Conservation (phyloP, 2,329 filamentous ascomycete species). For the Sarocladiaceae sp. region DNA sequence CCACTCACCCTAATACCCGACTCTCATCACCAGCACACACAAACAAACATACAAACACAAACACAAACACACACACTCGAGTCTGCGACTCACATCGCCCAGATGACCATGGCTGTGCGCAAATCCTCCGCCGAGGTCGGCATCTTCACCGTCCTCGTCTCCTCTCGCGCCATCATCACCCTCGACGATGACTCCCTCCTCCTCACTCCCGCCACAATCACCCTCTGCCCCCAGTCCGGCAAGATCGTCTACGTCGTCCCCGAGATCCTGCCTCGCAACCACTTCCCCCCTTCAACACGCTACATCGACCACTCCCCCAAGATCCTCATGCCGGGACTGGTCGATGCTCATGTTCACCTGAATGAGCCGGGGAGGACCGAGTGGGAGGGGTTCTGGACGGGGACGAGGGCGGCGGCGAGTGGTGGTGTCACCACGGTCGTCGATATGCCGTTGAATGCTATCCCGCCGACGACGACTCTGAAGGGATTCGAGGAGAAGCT, state of each 20-base stretch:
- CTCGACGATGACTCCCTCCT: slow-evolving; percentile 54
- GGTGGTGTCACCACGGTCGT: slow-evolving; percentile 95
- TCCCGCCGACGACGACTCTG: slow-evolving; percentile 90
- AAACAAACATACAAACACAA: neutral
- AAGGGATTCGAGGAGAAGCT: slow-evolving; percentile 78
- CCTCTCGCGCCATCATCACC: slow-evolving; percentile 74
- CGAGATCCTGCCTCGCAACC: slow-evolving; percentile 63
- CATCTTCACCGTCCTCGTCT: slow-evolving; percentile 68
- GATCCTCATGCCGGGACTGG: slow-evolving; percentile 81
- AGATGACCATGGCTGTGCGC: slow-evolving; percentile 9
- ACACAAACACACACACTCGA: neutral
- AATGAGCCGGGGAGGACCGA: slow-evolving; percentile 95
- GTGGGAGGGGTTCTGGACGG: slow-evolving; percentile 97
- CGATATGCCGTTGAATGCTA: slow-evolving; percentile 96
- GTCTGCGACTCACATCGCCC: neutral
- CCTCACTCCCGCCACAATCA: slow-evolving; percentile 76
- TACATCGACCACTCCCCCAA: slow-evolving; percentile 83
- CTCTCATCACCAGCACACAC: too few species aligned
- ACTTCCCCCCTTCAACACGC: slow-evolving; percentile 64
- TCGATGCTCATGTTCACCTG: slow-evolving; percentile 95
- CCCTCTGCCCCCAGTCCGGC: slow-evolving; percentile 70
- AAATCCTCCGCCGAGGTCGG: slow-evolving; percentile 21
- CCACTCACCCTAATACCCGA: too few species aligned
- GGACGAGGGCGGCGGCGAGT: slow-evolving; percentile 86
- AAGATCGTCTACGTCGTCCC: slow-evolving; percentile 76